Evolutionary conservation across 495 filamentous ascomycete genomes (phyloP), one percentile per base, ranked within the genome.

Genomic region (Trypethelium eluteriae): DNA sequence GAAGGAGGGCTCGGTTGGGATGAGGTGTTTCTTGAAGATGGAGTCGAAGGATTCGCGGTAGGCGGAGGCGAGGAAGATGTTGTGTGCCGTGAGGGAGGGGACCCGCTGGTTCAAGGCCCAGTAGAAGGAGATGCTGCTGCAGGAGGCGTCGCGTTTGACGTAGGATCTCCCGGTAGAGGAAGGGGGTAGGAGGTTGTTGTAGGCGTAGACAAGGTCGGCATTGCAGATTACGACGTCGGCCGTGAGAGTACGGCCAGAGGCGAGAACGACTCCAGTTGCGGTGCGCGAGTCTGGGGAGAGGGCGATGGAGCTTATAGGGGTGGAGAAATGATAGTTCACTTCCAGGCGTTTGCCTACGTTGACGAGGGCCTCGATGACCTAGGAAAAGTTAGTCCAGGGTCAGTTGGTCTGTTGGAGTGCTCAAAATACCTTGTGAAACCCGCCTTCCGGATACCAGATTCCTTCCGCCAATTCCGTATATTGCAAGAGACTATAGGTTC

Each of bases 51-150:
- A 84, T 68, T 86, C 84, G 46, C 79, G 78, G 75, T 89, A 91
- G 66, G 85, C 79, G 64, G 88, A 83, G 5, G 87, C 86, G 25
- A 91, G 80, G 77, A 91, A 91, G 70, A 90, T 87, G 69, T 91
- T 91, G 73, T 91, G 88, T 9, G 85, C 82, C n/a, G 77, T 75
- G 1, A 91, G 77, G 68, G 85, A 79, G 0, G 85, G 83, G 2
- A 89, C 72, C 39, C 77, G 74, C 35, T 78, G 73, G 65, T 81
- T 74, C 35, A 91, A 79, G 25, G 82, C 80, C 88, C 88, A 91
- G 77, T 89, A 91, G 75, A 89, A 89, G 4, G 86, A 89, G 50
- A 91, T 88, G 47, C 84, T 86, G 71, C 83, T 86, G 76, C 88
- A 91, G 7, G 84, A 86, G 39, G 84, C 79, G 0, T 79, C 68